A percentile compares a stretch with the other conserved stretches of the same genome.
These are phyloP conservation scores for Neurospora sp. DNA, from an alignment of 495 filamentous ascomycete genomes.

Conservation along the genomic window DNA sequence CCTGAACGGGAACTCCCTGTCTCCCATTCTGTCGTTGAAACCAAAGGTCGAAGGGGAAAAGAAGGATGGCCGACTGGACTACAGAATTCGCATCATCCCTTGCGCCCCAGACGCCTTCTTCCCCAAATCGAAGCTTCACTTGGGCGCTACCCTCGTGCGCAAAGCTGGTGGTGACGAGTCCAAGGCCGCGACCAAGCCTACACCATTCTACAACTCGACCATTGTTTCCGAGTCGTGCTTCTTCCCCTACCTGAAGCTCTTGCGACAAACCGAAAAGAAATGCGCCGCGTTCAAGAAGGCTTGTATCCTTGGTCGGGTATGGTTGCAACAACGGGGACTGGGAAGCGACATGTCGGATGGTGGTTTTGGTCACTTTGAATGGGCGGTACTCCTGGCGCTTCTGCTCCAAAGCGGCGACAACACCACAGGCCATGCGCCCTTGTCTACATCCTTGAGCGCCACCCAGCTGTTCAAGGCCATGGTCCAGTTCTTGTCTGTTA, in stretches of 20 bases:
- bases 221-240: constrained; percentile 68
- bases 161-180: constrained; percentile 25
- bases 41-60: constrained; percentile 11
- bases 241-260: constrained; percentile 58
- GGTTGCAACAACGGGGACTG: constrained; percentile 84
- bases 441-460: constrained; percentile 73
- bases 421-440: constrained; percentile 50
- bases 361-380: constrained; percentile 92
- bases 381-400: constrained; percentile 67
- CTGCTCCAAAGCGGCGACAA: constrained; percentile 66
- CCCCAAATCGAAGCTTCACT: constrained; percentile 52
- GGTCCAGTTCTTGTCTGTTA: constrained; percentile 69
- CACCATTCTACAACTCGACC: constrained; percentile 83
- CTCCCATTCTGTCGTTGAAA: constrained; percentile 56
- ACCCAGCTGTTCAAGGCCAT: constrained; percentile 92
- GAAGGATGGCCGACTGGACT: constrained; percentile 28
- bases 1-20: constrained; percentile 67
- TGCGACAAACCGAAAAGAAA: constrained; percentile 53
- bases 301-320: constrained; percentile 74
- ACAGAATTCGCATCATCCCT: constrained; percentile 68
- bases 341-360: constrained; percentile 54
- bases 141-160: constrained; percentile 62
- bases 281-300: constrained; percentile 70
- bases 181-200: constrained; percentile 36
- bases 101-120: constrained; percentile 59